Evolutionary conservation across 257 asterid genomes (phyloP).

Genomic region (Osmanthus fragrans): DNA sequence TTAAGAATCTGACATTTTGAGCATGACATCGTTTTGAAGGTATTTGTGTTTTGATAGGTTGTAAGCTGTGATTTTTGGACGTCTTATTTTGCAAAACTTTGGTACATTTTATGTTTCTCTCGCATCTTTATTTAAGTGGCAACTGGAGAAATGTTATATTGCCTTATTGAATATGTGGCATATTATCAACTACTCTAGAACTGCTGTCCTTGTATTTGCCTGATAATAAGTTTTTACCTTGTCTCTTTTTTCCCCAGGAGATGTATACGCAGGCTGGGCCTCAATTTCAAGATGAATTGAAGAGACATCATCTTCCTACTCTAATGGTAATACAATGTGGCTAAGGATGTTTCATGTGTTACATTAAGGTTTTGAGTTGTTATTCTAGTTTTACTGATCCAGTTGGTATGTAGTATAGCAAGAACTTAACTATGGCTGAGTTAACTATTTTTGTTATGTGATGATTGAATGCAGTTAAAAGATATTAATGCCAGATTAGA

Average conservation of each 20-base stretch:
- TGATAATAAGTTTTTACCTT: conserved; percentile 7
- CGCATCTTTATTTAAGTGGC: not conserved
- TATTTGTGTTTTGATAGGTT: not conserved
- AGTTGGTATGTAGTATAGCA: not conserved
- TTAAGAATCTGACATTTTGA: not conserved
- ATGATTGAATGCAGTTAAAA: conserved; percentile 62
- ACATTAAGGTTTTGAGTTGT: conserved; percentile 9
- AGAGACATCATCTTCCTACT: conserved; percentile 73
- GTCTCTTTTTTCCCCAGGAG: conserved; percentile 55
- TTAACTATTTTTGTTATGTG: conserved; percentile 29
- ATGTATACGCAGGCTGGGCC: conserved; percentile 91
- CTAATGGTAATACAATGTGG: conserved; percentile 53
- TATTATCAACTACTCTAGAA: conserved; percentile 4
- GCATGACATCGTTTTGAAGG: not conserved
- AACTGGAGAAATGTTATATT: not conserved
- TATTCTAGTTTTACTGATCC: conserved; percentile 1
- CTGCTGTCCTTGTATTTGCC: conserved; percentile 10
- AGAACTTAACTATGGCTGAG: conserved; percentile 10
- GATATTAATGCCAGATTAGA: conserved; percentile 92
- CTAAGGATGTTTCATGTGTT: not conserved
- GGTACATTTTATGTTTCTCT: not conserved
- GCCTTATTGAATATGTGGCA: not conserved
- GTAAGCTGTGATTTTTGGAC: conserved; percentile 3
- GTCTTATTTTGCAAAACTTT: not conserved
- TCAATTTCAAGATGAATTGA: conserved; percentile 91